Base-by-base conservation (phyloP, 768 basidiomycete genomes). In the Tricholoma sp. region DNA sequence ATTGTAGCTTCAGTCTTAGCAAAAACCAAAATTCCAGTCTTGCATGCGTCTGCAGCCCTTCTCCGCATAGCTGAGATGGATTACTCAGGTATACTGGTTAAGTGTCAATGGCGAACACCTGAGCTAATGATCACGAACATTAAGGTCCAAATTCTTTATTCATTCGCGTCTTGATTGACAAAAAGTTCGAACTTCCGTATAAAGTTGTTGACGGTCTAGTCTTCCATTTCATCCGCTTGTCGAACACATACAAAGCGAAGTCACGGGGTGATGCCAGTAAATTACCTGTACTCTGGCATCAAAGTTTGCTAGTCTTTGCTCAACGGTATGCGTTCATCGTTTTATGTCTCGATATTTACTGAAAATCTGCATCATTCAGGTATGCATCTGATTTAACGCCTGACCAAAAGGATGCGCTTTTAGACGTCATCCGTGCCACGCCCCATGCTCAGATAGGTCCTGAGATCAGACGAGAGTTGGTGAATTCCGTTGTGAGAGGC, bases 201-300 rank as follows among this genome's bases (percentile, higher is more conserved):
- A 96, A 98, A 74, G 96, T 97, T 29, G 84, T 99, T 53, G 97
- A 99, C 67, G 90, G 92, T 2, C 83, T 99, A 56, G 95, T 98
- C 11, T 96, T 97, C 79, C 97, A 99, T 75, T 99, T 97, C 69
- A 94, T 98, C 65, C 88, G 94, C 24, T 85, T 98, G 42, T 94
- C 94, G 24, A 96, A 97, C 69, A 87, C 86, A 12, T 90, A 92
- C 73, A 91, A 88, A 72, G 85, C 83, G 45, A 84, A 79, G 55
- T 76, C 74, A 17, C 77, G 83, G 49, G 88, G 84, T 24, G 89
- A 91, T 50, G 74, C 83, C 1, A 86, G 89, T 48, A 86, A 86
- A 67, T 79, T 98, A 31, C 96, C 97, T n/a, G 97, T 98, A 11
- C 77, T 99, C 10, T 99, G 97, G 97, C 93, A 99, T 69, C 97